phyloP scores from a whole-genome alignment of 2,329 filamentous ascomycete species.

The Aureobasidium namibiae region DNA sequence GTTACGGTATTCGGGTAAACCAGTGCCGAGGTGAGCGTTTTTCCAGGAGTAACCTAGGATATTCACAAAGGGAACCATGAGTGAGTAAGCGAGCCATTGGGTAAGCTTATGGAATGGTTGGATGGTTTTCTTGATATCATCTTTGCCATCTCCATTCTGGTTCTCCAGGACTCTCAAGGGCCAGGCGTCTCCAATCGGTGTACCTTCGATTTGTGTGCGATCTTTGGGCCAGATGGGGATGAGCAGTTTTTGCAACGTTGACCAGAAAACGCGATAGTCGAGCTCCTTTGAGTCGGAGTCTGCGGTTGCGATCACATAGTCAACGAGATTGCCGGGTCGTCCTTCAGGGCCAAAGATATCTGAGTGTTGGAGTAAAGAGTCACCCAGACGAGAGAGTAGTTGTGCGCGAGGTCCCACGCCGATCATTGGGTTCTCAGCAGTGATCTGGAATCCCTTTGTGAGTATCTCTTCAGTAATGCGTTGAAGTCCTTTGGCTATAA shows the following conservation, averaged over 20 bases:
- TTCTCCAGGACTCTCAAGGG: constrained; percentile 45
- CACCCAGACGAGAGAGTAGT: constrained; percentile 61
- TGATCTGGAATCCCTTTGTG: constrained; percentile 70
- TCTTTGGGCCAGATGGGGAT: constrained; percentile 76
- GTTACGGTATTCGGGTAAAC: constrained; percentile 82
- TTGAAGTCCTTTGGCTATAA: constrained; percentile 32
- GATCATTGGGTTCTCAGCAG: constrained; percentile 67
- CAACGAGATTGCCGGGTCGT: constrained; percentile 82
- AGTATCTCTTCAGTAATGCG: constrained; percentile 45
- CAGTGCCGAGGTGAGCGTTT: constrained; percentile 59
- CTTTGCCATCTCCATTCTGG: constrained; percentile 32
- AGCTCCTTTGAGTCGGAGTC: constrained; percentile 71
- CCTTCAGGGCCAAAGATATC: constrained; percentile 73
- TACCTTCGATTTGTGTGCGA: constrained; percentile 72
- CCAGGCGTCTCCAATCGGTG: constrained; percentile 84
- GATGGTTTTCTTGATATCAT: constrained; percentile 63
- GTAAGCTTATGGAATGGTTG: constrained; percentile 58
- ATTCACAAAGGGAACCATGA: constrained; percentile 62
- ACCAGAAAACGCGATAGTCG: constrained; percentile 77
- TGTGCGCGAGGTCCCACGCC: constrained; percentile 73
- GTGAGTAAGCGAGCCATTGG: constrained; percentile 81
- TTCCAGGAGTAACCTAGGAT: constrained; percentile 45
- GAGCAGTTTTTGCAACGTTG: constrained; percentile 73
- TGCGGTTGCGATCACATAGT: constrained; percentile 77
- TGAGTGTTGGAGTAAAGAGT: constrained; percentile 60